Conservation (phyloP, 768 basidiomycete species). For the Inosperma sp. region DNA sequence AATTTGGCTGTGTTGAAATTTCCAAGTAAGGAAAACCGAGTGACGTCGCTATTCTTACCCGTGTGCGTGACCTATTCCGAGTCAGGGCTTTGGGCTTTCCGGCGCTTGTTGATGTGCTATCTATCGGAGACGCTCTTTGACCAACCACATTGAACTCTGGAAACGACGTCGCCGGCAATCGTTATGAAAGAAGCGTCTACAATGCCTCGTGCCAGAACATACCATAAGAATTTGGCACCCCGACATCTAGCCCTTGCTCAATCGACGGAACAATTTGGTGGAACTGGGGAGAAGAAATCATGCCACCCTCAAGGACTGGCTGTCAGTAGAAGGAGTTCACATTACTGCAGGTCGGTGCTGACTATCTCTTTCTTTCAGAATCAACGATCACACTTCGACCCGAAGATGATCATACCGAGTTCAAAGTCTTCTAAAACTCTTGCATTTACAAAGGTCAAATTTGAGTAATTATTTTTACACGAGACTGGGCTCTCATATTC, state of each 20-base stretch:
- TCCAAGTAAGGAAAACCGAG: too few species aligned
- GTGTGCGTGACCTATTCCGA: too few species aligned
- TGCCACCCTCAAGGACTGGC: too few species aligned
- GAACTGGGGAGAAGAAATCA: neutral
- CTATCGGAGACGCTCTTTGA: too few species aligned
- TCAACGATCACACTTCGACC: conserved; percentile 13
- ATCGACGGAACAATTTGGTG: too few species aligned
- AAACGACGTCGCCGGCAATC: neutral
- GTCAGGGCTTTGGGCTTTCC: too few species aligned
- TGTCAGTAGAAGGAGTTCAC: neutral
- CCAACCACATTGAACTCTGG: too few species aligned
- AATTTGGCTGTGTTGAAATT: too few species aligned
- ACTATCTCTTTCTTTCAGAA: neutral
- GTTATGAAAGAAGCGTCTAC: neutral
- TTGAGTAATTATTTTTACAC: neutral
- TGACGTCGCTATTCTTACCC: too few species aligned
- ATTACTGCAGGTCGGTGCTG: neutral
- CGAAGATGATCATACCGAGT: conserved; percentile 18
- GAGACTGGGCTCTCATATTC: neutral
- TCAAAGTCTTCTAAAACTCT: conserved; percentile 17
- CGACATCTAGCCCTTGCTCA: neutral
- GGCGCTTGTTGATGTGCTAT: too few species aligned
- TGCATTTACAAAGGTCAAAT: conserved; percentile 11
- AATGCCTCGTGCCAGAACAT: neutral
- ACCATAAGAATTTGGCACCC: neutral